A percentile compares a stretch with the other conserved stretches of the same genome.
These are phyloP conservation scores for Penicillium manginii DNA, from an alignment of 495 filamentous ascomycete genomes.

Conservation along the genomic window DNA sequence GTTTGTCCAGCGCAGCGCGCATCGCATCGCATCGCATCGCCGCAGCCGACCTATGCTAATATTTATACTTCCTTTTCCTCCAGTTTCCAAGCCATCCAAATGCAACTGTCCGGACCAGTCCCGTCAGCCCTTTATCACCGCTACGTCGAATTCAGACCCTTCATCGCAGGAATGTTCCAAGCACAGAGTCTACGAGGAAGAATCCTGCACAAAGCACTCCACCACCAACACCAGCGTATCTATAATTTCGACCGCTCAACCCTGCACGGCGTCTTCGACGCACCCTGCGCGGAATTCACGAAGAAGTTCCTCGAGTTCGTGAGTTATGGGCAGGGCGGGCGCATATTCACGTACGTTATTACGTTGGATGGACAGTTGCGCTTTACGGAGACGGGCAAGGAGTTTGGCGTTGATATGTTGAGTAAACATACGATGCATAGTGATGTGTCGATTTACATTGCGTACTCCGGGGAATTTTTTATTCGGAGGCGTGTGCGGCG, in stretches of 20 bases:
- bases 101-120: slow-evolving; percentile 84
- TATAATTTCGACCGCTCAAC: slow-evolving; percentile 85
- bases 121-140: slow-evolving; percentile 80
- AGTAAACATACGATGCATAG: slow-evolving; percentile 96
- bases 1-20: slow-evolving; percentile 24
- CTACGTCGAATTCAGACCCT: slow-evolving; percentile 90
- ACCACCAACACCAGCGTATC: slow-evolving; percentile 84
- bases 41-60: no score
- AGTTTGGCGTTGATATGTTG: slow-evolving; percentile 90
- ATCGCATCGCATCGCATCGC: no score
- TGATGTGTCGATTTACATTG: slow-evolving; percentile 86
- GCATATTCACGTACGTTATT: slow-evolving; percentile 90
- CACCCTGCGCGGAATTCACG: slow-evolving; percentile 63
- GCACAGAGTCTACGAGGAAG: slow-evolving; percentile 73
- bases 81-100: slow-evolving; percentile 91
- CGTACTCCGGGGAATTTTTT: slow-evolving; percentile 92
- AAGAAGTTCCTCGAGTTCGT: slow-evolving; percentile 83
- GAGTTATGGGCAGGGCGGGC: slow-evolving; percentile 80
- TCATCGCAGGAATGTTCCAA: slow-evolving; percentile 88
- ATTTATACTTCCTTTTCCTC: background rate
- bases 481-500: slow-evolving; percentile 66
- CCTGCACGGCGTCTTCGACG: slow-evolving; percentile 63
- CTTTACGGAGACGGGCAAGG: slow-evolving; percentile 93
- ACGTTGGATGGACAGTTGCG: slow-evolving; percentile 83
- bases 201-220: slow-evolving; percentile 80